Conservation (phyloP, 1,139 yeast species). For the Yamadazyma kanchanaburiensis region DNA sequence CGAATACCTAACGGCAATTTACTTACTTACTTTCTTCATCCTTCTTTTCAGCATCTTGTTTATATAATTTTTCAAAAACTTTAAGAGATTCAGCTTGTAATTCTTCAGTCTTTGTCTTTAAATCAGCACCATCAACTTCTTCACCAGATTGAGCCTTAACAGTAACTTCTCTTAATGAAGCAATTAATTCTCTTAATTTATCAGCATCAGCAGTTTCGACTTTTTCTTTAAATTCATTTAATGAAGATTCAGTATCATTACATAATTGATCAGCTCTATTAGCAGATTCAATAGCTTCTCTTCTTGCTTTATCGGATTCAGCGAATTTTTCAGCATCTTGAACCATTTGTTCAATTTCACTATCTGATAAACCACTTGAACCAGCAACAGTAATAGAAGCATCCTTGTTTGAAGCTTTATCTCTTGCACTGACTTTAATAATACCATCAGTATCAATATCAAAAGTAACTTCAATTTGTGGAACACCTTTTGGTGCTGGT, state of each 20-base stretch:
- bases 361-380: constrained; percentile 92
- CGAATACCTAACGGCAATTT: constrained; percentile 6
- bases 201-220: constrained; percentile 84
- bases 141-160: constrained; percentile 95
- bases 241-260: constrained; percentile 92
- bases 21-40: constrained; percentile 20
- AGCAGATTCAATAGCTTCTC: constrained; percentile 90
- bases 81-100: constrained; percentile 90
- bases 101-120: constrained; percentile 92
- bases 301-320: constrained; percentile 93
- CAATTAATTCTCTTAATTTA: constrained; percentile 74
- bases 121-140: constrained; percentile 75
- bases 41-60: constrained; percentile 43
- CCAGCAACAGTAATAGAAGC: constrained; percentile 99
- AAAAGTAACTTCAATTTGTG: constrained; percentile 97
- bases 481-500: constrained; percentile 99
- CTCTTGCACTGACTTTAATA: constrained; percentile 97
- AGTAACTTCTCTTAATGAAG: constrained; percentile 81
- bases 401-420: constrained; percentile 97
- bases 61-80: constrained; percentile 94
- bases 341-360: constrained; percentile 98
- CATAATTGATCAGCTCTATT: constrained; percentile 97
- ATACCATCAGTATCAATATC: constrained; percentile 99
- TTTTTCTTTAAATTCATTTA: constrained; percentile 93
- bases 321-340: constrained; percentile 97